phyloP scores from a whole-genome alignment of 768 basidiomycete genomes.

The Leccinum aurantiacum region DNA sequence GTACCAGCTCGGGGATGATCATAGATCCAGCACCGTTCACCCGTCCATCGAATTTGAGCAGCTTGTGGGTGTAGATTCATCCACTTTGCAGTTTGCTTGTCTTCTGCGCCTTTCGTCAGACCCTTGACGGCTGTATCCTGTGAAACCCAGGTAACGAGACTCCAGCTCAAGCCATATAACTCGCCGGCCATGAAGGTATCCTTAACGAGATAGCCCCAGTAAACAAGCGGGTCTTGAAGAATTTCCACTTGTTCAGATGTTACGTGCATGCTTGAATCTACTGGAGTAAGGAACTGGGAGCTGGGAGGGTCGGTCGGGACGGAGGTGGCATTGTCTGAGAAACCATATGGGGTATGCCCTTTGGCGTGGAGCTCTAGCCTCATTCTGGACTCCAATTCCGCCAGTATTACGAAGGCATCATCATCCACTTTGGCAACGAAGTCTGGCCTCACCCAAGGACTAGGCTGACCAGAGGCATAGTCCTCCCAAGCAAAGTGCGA shows the following conservation, averaged over 20 bases:
- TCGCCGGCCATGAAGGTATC: slow-evolving; percentile 96
- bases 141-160: slow-evolving; percentile 85
- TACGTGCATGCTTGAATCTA: background rate
- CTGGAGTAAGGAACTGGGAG: background rate
- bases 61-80: slow-evolving; percentile 83
- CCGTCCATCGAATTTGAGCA: slow-evolving; percentile 79
- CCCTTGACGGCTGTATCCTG: slow-evolving; percentile 66
- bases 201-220: slow-evolving; percentile 90
- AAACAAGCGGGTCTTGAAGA: slow-evolving; percentile 66
- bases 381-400: slow-evolving; percentile 88
- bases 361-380: slow-evolving; percentile 67
- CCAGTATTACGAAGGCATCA: slow-evolving; percentile 93
- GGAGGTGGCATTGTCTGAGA: slow-evolving; percentile 11
- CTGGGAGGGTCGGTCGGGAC: slow-evolving; percentile 2
- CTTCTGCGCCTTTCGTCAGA: slow-evolving; percentile 80
- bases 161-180: slow-evolving; percentile 86
- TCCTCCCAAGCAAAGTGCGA: slow-evolving; percentile 58
- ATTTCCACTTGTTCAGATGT: slow-evolving; percentile 11
- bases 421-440: slow-evolving; percentile 95
- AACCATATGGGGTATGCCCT: slow-evolving; percentile 28
- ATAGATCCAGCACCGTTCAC: slow-evolving; percentile 97
- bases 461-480: slow-evolving; percentile 39
- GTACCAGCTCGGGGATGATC: slow-evolving; percentile 95
- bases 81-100: slow-evolving; percentile 93
- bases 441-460: slow-evolving; percentile 83